A percentile compares a stretch with the other conserved stretches of the same genome.
phyloP scores from a whole-genome alignment of 1,284 basidiomycete genomes.

The Naganishia albida region DNA sequence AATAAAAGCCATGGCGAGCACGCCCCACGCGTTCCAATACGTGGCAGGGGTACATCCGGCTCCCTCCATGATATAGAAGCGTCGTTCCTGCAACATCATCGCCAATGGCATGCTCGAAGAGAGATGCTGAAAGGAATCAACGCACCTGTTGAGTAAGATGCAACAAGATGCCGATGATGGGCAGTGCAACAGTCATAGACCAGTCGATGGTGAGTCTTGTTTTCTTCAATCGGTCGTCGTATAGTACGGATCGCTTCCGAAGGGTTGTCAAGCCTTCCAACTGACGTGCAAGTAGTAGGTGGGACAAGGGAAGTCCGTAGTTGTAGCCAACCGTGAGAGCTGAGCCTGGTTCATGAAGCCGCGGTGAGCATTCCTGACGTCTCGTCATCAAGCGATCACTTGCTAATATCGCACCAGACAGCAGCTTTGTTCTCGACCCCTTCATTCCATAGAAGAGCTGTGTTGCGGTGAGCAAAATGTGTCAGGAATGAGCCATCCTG shows the following conservation, averaged over 20 bases:
- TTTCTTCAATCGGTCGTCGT: constrained; percentile 38
- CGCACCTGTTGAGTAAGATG: constrained; percentile 42
- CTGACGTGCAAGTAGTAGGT: constrained; percentile 47
- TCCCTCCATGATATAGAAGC: constrained; percentile 45
- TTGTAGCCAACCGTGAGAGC: constrained; percentile 46
- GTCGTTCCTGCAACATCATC: constrained; percentile 36
- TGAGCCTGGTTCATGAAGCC: constrained; percentile 12
- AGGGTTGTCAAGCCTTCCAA: constrained; percentile 47
- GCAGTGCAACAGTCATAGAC: constrained; percentile 35
- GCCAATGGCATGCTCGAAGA: neutral
- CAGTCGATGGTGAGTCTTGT: constrained; percentile 42
- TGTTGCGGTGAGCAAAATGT: neutral
- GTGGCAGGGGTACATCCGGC: constrained; percentile 44
- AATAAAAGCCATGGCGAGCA: constrained; percentile 45
- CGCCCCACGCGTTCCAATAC: constrained; percentile 50
- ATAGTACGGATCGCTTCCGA: constrained; percentile 43
- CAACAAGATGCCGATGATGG: constrained; percentile 42
- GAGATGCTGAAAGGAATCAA: neutral
- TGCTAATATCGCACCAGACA: constrained; percentile 31
- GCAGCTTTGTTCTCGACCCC: constrained; percentile 39
- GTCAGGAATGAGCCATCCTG: constrained; percentile 3
- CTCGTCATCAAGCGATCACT: neutral
- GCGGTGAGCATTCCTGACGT: neutral
- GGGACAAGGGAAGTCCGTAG: constrained; percentile 46
- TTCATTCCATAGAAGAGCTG: constrained; percentile 43